Base-by-base conservation (phyloP, 169 alveolate species). In the Cryptosporidium parvum region DNA sequence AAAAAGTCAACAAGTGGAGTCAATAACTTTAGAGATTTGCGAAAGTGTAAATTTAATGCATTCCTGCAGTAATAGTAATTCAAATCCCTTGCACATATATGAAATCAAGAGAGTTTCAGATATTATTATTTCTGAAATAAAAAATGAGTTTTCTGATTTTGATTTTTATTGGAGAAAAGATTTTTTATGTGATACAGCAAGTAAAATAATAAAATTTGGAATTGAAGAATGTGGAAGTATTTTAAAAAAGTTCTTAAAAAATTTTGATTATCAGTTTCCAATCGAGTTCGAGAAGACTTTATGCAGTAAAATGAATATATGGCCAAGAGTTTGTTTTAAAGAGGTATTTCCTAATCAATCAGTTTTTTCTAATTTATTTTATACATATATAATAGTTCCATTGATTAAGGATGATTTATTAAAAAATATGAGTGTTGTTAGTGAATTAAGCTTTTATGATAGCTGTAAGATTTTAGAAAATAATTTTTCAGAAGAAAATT, bases 281-380 rank as follows among this genome's bases (percentile, higher is more conserved):
- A 9, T 14, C 35, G 56, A 80, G 31, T 62, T 80, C 45, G 68
- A 48, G 1, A 37, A 62, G 39, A 44, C 80, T 7, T 62, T 80
- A 21, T 80, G 89, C 59, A 31, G 52, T 10, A 80, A 80, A 42
- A 23, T 42, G 1, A 80, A 80, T 45, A 21, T 59, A 31, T 80
- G 89, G 89, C 89, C 89, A 42, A 59, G 73, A 42, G 23, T n/a
- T 26, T 80, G 89, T 53, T 18, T 14, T 18, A 12, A 2, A 12
- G 89, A 80, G 26, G 26, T 39, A 3, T 80, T 80, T 23, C 21
- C 72, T 0, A 45, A 62, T 80, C 89, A 80, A 33, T 80, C 89
- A 26, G 35, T 80, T 18, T 44, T 80, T 44, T 37, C 65, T 44
- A 45, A 45, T 18, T 4, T 42, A n/a, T 70, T 70, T 10, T 48